Conservation (phyloP, 2,329 filamentous ascomycete genomes). For the Chrysoporthe puriensis region DNA sequence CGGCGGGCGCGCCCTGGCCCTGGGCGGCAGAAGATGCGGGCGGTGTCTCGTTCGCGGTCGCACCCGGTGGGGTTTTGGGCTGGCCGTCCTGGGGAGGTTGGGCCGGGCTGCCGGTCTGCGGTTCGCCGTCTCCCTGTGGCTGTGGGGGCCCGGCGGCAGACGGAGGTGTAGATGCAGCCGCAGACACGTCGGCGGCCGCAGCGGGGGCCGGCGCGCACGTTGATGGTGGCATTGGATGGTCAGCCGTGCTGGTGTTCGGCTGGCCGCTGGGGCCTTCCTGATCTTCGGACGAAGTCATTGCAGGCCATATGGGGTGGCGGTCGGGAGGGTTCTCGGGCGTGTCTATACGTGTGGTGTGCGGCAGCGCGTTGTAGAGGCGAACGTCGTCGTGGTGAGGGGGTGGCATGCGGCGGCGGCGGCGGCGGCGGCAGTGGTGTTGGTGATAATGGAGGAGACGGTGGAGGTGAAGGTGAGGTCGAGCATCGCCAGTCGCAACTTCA, state of each 20-base stretch:
- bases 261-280: conserved; percentile 23
- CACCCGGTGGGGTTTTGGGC: not conserved
- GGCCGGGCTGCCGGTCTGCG: not conserved
- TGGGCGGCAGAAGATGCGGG: not conserved
- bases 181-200: not conserved
- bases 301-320: conserved; percentile 13
- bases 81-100: not conserved
- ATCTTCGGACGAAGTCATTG: conserved; percentile 28
- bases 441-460: not conserved
- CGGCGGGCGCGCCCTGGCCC: not conserved
- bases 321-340: not conserved
- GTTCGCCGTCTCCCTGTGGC: not conserved
- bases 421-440: not conserved
- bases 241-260: conserved; percentile 11
- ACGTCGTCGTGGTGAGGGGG: not conserved
- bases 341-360: not conserved
- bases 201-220: not conserved
- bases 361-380: not conserved
- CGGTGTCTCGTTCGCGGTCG: not conserved
- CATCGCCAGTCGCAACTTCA: not conserved
- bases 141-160: not conserved
- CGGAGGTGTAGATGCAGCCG: not conserved
- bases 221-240: conserved; percentile 3
- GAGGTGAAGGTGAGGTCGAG: not conserved
- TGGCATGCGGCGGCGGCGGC: too few species aligned